Conservation (phyloP, 2,329 filamentous ascomycete genomes). For the Graphilbum fragrans region DNA sequence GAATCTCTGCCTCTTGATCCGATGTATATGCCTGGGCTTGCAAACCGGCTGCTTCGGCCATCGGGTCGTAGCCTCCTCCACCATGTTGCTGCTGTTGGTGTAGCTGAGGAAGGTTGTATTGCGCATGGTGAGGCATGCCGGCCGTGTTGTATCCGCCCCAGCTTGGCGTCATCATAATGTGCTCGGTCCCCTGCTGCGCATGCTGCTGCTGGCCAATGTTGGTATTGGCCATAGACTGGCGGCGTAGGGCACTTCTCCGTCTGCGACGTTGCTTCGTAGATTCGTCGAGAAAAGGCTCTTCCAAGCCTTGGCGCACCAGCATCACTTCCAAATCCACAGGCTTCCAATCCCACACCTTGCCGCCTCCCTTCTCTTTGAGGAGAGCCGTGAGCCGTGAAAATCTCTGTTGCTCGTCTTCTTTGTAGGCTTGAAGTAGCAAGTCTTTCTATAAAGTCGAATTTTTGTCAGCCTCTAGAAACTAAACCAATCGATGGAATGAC, state of each 20-base stretch:
- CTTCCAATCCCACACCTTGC: slow-evolving; percentile 37
- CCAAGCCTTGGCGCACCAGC: slow-evolving; percentile 33
- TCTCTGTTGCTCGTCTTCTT: slow-evolving; percentile 27
- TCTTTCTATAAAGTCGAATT: not conserved
- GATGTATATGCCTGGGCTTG: slow-evolving; percentile 1
- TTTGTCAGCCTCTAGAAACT: not conserved
- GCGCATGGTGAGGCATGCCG: not conserved
- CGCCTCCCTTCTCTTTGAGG: slow-evolving; percentile 38
- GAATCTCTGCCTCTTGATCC: slow-evolving; percentile 7
- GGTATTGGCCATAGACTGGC: not conserved
- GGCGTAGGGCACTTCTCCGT: slow-evolving; percentile 21
- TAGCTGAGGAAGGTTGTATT: slow-evolving; percentile 2
- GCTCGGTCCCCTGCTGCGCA: not conserved
- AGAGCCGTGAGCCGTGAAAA: slow-evolving; percentile 28
- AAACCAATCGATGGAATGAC: too few species aligned
- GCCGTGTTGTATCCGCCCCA: not conserved
- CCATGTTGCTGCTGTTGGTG: slow-evolving; percentile 4
- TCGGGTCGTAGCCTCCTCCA: not conserved
- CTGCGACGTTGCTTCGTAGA: slow-evolving; percentile 28
- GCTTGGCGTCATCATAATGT: not conserved
- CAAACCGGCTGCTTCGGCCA: not conserved
- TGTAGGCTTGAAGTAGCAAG: slow-evolving; percentile 26
- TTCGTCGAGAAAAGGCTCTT: slow-evolving; percentile 29
- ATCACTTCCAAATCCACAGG: slow-evolving; percentile 35
- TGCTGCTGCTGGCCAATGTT: slow-evolving; percentile 1